A percentile compares a stretch with the other conserved stretches of the same genome.
These are phyloP conservation scores for Flaveria robusta DNA, from an alignment of 129 eudicot genomes.

Conservation along the genomic window DNA sequence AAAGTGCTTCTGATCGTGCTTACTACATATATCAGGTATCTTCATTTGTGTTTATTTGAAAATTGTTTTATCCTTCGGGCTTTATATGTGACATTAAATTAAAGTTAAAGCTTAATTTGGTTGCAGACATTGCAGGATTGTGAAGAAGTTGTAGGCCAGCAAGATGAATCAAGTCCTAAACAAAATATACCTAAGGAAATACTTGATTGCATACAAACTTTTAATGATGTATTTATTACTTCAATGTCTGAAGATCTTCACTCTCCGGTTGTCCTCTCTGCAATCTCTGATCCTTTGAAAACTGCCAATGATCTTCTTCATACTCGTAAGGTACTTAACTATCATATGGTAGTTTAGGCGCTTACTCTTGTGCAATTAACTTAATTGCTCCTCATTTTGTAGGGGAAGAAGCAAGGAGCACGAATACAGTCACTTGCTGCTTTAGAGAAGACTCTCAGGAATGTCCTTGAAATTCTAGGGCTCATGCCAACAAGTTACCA, in stretches of 20 bases:
- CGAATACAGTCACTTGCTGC: constrained; percentile 87
- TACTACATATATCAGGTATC: constrained; percentile 90
- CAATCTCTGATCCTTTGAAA: constrained; percentile 87
- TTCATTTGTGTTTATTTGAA: not conserved
- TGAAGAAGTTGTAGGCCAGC: constrained; percentile 50
- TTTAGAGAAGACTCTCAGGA: constrained; percentile 58
- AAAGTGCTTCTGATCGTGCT: constrained; percentile 87
- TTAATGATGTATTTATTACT: constrained; percentile 53
- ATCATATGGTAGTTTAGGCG: not conserved
- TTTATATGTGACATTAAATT: not conserved
- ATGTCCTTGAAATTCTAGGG: constrained; percentile 61
- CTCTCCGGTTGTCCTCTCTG: constrained; percentile 78
- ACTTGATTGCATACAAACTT: constrained; percentile 53
- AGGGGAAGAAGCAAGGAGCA: constrained; percentile 82
- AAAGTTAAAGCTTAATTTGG: constrained; percentile 20
- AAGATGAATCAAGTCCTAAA: constrained; percentile 36
- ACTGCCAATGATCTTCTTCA: constrained; percentile 89
- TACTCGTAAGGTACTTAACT: constrained; percentile 68
- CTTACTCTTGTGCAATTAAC: constrained; percentile 2
- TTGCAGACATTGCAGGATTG: constrained; percentile 86
- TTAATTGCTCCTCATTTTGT: constrained; percentile 19
- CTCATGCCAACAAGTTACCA: constrained; percentile 79
- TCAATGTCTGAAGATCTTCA: constrained; percentile 95
- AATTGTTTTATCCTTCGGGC: not conserved
- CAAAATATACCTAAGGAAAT: constrained; percentile 55